Percentiles rank a stretch among this genome's conserved stretches.
Conservation (phyloP, 1,284 basidiomycete genomes). For the Ustilago esculenta region DNA sequence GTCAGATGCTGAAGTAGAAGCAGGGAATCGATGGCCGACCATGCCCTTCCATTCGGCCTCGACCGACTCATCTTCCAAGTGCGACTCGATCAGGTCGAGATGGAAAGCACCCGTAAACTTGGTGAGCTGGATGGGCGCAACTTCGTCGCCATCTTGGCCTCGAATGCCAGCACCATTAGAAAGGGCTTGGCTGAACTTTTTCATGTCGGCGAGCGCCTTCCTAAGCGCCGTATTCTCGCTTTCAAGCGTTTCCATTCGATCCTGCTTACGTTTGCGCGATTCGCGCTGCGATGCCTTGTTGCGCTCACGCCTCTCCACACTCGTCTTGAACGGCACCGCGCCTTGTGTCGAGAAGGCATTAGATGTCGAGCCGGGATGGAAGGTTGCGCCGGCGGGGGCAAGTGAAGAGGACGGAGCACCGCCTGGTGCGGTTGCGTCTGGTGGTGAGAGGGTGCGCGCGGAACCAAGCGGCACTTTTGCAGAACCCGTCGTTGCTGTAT, state of each 20-base stretch:
- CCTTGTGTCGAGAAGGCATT: constrained; percentile 1
- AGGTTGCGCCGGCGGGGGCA: not conserved
- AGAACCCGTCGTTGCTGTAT: not conserved
- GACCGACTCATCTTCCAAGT: constrained; percentile 33
- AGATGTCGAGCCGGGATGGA: constrained; percentile 24
- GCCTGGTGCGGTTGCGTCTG: constrained; percentile 1
- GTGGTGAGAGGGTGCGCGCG: constrained; percentile 14
- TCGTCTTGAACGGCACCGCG: constrained; percentile 40
- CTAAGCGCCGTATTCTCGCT: constrained; percentile 43
- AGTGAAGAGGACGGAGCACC: constrained; percentile 9
- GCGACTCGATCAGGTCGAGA: constrained; percentile 40
- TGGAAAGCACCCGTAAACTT: constrained; percentile 45
- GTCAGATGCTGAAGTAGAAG: constrained; percentile 7
- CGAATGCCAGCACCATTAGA: constrained; percentile 37
- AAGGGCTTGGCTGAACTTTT: constrained; percentile 36
- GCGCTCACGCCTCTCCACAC: constrained; percentile 40
- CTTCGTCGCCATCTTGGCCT: constrained; percentile 26
- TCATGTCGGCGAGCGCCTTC: constrained; percentile 44
- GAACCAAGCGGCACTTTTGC: not conserved
- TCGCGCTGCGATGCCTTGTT: constrained; percentile 52
- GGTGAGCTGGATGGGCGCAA: constrained; percentile 27
- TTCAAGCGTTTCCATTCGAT: constrained; percentile 44
- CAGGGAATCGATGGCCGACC: constrained; percentile 34
- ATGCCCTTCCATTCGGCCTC: constrained; percentile 36
- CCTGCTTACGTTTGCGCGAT: constrained; percentile 49